Evolutionary conservation across 2,329 filamentous ascomycete genomes (phyloP).

Genomic region (Arthrobotrys sphaeroides): DNA sequence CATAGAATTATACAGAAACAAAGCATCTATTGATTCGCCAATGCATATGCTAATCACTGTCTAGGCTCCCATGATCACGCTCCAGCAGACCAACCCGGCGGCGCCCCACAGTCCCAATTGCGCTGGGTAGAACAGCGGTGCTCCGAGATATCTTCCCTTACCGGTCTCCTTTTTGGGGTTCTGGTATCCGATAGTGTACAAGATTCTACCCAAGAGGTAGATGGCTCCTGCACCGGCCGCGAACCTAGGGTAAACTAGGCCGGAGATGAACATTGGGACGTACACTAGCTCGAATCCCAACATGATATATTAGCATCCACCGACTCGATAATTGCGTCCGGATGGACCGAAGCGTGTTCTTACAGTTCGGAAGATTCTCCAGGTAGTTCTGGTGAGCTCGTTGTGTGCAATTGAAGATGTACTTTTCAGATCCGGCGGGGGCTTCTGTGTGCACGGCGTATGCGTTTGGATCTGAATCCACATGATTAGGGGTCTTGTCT

Average conservation of each 20-base stretch:
- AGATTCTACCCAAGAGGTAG: conserved; percentile 67
- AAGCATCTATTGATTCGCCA: background rate
- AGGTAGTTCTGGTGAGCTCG: conserved; percentile 72
- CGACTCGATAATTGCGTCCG: background rate
- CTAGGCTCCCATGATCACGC: conserved; percentile 22
- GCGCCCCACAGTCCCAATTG: conserved; percentile 26
- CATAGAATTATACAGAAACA: no score
- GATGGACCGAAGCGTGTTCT: background rate
- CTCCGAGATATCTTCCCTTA: conserved; percentile 55
- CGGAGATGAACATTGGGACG: conserved; percentile 63
- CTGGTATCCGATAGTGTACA: conserved; percentile 70
- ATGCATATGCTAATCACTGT: no score
- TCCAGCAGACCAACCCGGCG: conserved; percentile 30
- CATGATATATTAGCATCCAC: background rate
- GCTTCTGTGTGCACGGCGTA: conserved; percentile 69
- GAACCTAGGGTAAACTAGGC: conserved; percentile 67
- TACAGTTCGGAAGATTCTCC: conserved; percentile 67
- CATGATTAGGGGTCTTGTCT: no score
- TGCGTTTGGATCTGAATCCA: conserved; percentile 63
- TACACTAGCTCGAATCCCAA: conserved; percentile 33
- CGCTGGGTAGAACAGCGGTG: conserved; percentile 26
- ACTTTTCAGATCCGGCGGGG: conserved; percentile 67
- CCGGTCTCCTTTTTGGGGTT: conserved; percentile 55
- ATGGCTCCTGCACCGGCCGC: conserved; percentile 65
- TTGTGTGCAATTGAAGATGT: conserved; percentile 73